A percentile compares a stretch with the other conserved stretches of the same genome.
Evolutionary conservation across 345 rosid genomes (phyloP).

Genomic region (Eucalyptus cloeziana): DNA sequence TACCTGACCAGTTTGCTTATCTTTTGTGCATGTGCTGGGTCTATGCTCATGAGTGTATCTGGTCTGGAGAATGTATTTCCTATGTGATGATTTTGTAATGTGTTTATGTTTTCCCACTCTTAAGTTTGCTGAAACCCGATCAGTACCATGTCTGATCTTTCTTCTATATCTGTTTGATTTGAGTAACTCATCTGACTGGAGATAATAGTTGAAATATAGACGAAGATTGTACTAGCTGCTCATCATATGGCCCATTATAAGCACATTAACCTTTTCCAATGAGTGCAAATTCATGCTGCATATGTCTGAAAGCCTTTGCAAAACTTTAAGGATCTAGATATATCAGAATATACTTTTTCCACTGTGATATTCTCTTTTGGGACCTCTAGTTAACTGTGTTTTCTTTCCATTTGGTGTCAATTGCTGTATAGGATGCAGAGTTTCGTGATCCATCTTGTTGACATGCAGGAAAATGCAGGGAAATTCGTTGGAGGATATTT

Average conservation of each 20-base stretch:
- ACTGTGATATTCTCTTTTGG: neutral
- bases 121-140: neutral
- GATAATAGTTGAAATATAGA: neutral
- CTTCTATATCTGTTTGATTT: neutral
- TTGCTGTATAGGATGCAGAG: neutral
- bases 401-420: neutral
- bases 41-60: neutral
- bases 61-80: neutral
- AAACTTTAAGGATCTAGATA: neutral
- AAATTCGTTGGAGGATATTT: slow-evolving; percentile 17
- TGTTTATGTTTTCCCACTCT: neutral
- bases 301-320: neutral
- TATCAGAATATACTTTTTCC: neutral
- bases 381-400: neutral
- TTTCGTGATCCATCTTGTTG: neutral
- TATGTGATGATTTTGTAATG: neutral
- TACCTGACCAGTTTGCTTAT: slow-evolving; percentile 1
- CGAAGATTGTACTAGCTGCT: neutral
- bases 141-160: neutral
- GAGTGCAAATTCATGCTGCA: neutral
- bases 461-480: slow-evolving; percentile 41
- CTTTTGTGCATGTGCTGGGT: neutral
- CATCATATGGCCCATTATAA: neutral
- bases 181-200: neutral
- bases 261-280: neutral